Evolutionary conservation across 2,329 filamentous ascomycete species (phyloP).

Genomic region (Ophiostoma australiae): DNA sequence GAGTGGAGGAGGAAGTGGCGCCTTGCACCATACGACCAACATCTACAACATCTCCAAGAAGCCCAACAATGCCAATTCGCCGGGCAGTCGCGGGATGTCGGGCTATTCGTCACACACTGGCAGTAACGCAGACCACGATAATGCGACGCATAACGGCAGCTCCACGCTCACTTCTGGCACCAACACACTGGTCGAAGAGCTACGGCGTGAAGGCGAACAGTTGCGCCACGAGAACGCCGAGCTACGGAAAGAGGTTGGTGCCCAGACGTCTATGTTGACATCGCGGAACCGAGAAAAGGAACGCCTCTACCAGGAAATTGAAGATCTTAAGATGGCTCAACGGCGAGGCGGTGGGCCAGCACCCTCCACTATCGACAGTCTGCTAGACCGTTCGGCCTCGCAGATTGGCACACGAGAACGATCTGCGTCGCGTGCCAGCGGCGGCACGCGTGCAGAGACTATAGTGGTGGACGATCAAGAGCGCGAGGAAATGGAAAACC

Average conservation of each 20-base stretch:
- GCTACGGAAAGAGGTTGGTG: conserved; percentile 82
- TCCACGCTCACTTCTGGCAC: conserved; percentile 46
- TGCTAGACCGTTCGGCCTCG: conserved; percentile 90
- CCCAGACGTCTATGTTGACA: conserved; percentile 95
- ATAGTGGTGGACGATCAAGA: conserved; percentile 63
- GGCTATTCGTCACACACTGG: conserved; percentile 29
- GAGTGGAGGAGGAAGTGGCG: conserved; percentile 28
- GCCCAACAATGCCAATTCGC: conserved; percentile 38
- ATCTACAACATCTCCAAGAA: conserved; percentile 62
- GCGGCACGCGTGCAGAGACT: conserved; percentile 56
- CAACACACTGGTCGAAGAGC: conserved; percentile 70
- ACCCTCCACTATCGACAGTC: conserved; percentile 72
- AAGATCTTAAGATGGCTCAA: conserved; percentile 86
- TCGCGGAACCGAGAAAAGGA: conserved; percentile 95
- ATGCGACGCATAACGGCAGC: conserved; percentile 48
- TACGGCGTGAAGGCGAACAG: conserved; percentile 64
- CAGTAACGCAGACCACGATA: conserved; percentile 34
- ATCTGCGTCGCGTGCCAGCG: conserved; percentile 69
- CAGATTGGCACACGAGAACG: conserved; percentile 65
- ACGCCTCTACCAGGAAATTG: conserved; percentile 90
- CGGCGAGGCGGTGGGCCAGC: conserved; percentile 59
- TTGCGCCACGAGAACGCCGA: conserved; percentile 90
- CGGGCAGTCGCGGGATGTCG: conserved; percentile 1
- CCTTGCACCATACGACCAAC: conserved; percentile 57
- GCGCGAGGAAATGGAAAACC: conserved; percentile 79